Conservation (phyloP, 257 asterid species). For the Vinca minor region DNA sequence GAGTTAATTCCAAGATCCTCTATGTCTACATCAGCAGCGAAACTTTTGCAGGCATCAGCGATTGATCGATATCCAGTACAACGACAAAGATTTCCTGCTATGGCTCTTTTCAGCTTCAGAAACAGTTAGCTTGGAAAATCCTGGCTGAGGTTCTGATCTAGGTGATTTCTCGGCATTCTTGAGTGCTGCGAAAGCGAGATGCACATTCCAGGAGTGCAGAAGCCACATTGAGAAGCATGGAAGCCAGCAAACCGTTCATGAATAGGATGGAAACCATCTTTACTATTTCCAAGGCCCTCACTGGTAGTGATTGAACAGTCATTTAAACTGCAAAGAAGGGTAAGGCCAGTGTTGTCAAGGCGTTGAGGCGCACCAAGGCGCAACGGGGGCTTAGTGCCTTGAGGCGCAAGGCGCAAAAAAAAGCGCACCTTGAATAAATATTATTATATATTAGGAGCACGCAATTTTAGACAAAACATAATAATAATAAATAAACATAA, state of each 20-base stretch:
- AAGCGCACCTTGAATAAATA: no score
- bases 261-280: conserved; percentile 65
- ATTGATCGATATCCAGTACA: conserved; percentile 67
- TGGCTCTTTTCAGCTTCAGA: conserved; percentile 58
- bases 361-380: no score
- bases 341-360: no score
- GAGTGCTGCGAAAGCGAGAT: conserved; percentile 59
- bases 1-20: conserved; percentile 63
- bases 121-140: conserved; percentile 52
- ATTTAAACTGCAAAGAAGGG: conserved; percentile 63
- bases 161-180: conserved; percentile 37
- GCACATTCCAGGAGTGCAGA: conserved; percentile 84
- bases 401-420: no score
- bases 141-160: conserved; percentile 30
- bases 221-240: conserved; percentile 81
- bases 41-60: conserved; percentile 75
- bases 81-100: conserved; percentile 61
- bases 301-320: conserved; percentile 58
- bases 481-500: no score
- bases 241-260: conserved; percentile 67
- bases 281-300: conserved; percentile 69
- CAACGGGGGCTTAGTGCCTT: no score
- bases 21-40: conserved; percentile 49
- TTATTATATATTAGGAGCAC: no score
- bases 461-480: no score